Conservation (phyloP, 768 basidiomycete genomes). For the Fibroporia radiculosa region DNA sequence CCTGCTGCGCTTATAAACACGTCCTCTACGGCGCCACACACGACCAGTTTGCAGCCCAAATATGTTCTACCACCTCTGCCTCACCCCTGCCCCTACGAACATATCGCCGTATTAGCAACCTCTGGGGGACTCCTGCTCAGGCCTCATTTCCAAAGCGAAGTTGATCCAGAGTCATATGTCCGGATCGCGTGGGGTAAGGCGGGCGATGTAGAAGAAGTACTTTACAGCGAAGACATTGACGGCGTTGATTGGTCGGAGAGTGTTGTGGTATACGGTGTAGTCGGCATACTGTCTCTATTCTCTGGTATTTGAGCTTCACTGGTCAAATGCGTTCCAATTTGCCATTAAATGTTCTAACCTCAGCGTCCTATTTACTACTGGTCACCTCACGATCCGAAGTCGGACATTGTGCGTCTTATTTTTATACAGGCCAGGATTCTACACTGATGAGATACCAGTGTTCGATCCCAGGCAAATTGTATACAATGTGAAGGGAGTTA, state of each 20-base stretch:
- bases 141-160: slow-evolving; percentile 36
- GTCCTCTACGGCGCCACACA: slow-evolving; percentile 14
- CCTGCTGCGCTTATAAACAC: slow-evolving; percentile 1
- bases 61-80: slow-evolving; percentile 59
- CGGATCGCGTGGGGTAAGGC: slow-evolving; percentile 56
- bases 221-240: slow-evolving; percentile 24
- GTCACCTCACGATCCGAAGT: slow-evolving; percentile 55
- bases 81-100: slow-evolving; percentile 68
- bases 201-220: slow-evolving; percentile 44
- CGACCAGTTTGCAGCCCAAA: slow-evolving; percentile 47
- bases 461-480: slow-evolving; percentile 54
- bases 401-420: slow-evolving; percentile 48
- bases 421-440: too few species aligned
- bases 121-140: slow-evolving; percentile 60
- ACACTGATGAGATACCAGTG: slow-evolving; percentile 34
- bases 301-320: slow-evolving; percentile 40
- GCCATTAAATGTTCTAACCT: slow-evolving; percentile 3
- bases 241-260: slow-evolving; percentile 45
- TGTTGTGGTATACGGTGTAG: slow-evolving; percentile 65
- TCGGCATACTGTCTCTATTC: slow-evolving; percentile 68
- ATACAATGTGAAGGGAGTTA: slow-evolving; percentile 61
- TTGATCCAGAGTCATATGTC: slow-evolving; percentile 33
- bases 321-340: not conserved
- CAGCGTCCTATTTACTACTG: slow-evolving; percentile 73
- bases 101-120: slow-evolving; percentile 55